Evolutionary conservation across 257 asterid species (phyloP).

Genomic region (Knoxia roxburghii): DNA sequence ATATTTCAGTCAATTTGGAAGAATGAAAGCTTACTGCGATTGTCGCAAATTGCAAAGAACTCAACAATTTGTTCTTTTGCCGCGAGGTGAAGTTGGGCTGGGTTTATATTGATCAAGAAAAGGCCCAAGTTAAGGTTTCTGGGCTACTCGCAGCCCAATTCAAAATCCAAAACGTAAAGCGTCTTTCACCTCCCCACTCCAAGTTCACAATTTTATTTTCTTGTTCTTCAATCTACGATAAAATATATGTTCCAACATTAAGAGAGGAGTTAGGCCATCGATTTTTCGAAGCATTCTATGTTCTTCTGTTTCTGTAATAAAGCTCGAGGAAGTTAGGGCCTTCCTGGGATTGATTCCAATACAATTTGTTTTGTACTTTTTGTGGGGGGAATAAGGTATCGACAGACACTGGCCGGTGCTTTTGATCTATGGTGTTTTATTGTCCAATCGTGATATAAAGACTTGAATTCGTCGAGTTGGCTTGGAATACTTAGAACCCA

Average conservation of each 20-base stretch:
- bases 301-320: not conserved
- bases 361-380: not conserved
- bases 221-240: not conserved
- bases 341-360: not conserved
- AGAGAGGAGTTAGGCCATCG: not conserved
- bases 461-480: not conserved
- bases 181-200: too few species aligned
- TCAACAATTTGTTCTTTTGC: too few species aligned
- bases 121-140: not conserved
- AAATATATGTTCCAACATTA: not conserved
- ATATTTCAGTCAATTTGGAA: too few species aligned
- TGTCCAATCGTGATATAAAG: conserved; percentile 9
- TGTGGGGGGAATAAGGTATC: not conserved
- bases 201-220: not conserved
- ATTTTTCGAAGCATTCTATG: not conserved
- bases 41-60: too few species aligned
- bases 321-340: not conserved
- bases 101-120: not conserved
- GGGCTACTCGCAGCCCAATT: not conserved
- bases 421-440: conserved; percentile 12
- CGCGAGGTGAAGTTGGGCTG: conserved; percentile 14
- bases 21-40: too few species aligned
- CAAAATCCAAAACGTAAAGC: not conserved
- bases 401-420: not conserved
- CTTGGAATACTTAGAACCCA: not conserved